Percentiles rank a stretch among this genome's conserved stretches.
Evolutionary conservation across 768 basidiomycete species (phyloP).

Genomic region (Agaricus sinodeliciosus): DNA sequence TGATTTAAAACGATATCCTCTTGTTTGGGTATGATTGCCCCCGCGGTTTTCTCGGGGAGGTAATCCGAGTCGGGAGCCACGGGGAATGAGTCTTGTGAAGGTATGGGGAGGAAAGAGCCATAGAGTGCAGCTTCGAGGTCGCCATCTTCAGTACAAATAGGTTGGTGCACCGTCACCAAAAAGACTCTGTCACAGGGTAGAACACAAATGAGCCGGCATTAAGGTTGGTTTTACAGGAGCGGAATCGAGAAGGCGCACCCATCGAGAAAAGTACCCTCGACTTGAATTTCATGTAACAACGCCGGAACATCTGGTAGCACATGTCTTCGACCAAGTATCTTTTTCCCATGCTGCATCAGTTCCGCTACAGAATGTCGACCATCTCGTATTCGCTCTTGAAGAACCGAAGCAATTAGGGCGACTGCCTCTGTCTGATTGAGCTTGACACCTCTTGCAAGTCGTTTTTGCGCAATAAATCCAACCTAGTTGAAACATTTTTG

Average conservation of each 20-base stretch:
- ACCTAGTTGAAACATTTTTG: slow-evolving; percentile 35
- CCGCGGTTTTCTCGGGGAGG: slow-evolving; percentile 53
- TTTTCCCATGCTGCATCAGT: slow-evolving; percentile 92
- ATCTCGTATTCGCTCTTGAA: slow-evolving; percentile 94
- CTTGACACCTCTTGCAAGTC: slow-evolving; percentile 86
- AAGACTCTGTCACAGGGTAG: slow-evolving; percentile 53
- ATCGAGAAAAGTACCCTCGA: slow-evolving; percentile 88
- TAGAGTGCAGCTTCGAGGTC: slow-evolving; percentile 83
- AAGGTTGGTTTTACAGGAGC: neutral
- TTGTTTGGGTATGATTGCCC: slow-evolving; percentile 64
- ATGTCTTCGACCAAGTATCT: slow-evolving; percentile 80
- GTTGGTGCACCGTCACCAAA: slow-evolving; percentile 96
- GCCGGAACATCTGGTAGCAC: slow-evolving; percentile 77
- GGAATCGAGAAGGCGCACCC: slow-evolving; percentile 42
- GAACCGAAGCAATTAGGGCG: slow-evolving; percentile 84
- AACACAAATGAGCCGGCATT: neutral
- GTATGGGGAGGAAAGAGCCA: slow-evolving; percentile 87
- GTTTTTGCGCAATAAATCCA: slow-evolving; percentile 88
- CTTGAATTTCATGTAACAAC: slow-evolving; percentile 82
- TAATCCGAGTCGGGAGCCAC: slow-evolving; percentile 41
- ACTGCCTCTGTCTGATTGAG: slow-evolving; percentile 86
- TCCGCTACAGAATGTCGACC: slow-evolving; percentile 79
- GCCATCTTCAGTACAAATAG: slow-evolving; percentile 80
- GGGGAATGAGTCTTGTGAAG: slow-evolving; percentile 60
- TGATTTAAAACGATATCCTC: slow-evolving; percentile 70